Conservation (phyloP, 306 rosid genomes). For the Vigna hirtella region DNA sequence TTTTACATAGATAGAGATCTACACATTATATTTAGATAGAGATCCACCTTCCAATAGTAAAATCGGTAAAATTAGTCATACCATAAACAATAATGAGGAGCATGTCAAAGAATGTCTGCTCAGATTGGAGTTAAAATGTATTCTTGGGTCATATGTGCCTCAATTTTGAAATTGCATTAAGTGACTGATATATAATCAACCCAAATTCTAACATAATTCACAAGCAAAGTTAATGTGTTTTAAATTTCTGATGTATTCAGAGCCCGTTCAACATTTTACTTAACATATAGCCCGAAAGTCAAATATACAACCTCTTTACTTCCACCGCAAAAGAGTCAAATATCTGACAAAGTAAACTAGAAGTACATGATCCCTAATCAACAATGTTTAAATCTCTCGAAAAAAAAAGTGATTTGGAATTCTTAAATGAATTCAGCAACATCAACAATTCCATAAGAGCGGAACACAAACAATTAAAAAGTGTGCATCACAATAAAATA, state of each 20-base stretch:
- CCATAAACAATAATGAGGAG: neutral
- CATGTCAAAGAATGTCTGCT: neutral
- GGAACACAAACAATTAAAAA: slow-evolving; percentile 21
- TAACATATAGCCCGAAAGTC: no score
- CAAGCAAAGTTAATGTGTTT: neutral
- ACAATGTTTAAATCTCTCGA: neutral
- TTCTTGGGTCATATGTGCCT: neutral
- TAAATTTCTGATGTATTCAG: neutral
- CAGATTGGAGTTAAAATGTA: neutral
- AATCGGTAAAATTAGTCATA: neutral
- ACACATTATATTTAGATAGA: neutral
- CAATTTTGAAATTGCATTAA: neutral
- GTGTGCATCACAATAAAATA: slow-evolving; percentile 24
- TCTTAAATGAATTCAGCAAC: slow-evolving; percentile 11
- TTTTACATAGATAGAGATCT: neutral
- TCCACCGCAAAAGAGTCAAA: neutral
- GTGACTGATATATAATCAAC: neutral
- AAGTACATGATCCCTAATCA: neutral
- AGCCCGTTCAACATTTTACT: neutral
- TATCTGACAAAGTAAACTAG: neutral
- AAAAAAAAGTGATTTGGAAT: slow-evolving; percentile 29
- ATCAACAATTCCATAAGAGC: slow-evolving; percentile 20
- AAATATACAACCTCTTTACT: no score
- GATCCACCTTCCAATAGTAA: neutral
- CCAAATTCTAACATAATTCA: neutral